A percentile compares a stretch with the other conserved stretches of the same genome.
phyloP scores from a whole-genome alignment of 768 basidiomycete species.

The Tulasnella sp. region DNA sequence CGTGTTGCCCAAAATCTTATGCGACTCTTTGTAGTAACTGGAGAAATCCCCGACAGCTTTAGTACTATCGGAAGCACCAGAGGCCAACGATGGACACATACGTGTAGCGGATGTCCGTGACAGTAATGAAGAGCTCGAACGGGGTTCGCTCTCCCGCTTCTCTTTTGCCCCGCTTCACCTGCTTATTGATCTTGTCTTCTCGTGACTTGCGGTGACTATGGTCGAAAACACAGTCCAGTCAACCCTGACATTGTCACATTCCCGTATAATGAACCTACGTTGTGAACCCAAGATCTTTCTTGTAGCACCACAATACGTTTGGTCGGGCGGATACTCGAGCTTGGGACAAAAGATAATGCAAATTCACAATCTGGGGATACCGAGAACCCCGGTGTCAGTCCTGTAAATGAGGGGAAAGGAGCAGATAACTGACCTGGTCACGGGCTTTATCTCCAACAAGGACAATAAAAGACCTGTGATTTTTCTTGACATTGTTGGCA shows the following conservation, averaged over 20 bases:
- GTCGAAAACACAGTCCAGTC: background rate
- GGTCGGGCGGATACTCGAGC: slow-evolving; percentile 83
- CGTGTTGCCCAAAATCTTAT: slow-evolving; percentile 95
- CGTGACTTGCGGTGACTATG: slow-evolving; percentile 90
- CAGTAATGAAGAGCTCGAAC: slow-evolving; percentile 96
- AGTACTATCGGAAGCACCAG: background rate
- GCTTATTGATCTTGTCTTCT: slow-evolving; percentile 93
- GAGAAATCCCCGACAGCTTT: background rate
- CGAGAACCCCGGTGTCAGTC: too few species aligned
- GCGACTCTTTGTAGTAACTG: slow-evolving; percentile 94
- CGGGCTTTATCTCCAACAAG: slow-evolving; percentile 91
- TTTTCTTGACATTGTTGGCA: slow-evolving; percentile 87
- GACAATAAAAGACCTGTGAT: slow-evolving; percentile 92
- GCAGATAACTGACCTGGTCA: slow-evolving; percentile 65
- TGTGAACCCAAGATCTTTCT: slow-evolving; percentile 96
- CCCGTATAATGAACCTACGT: slow-evolving; percentile 51
- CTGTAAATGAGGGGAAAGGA: slow-evolving; percentile 12
- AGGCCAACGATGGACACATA: slow-evolving; percentile 43
- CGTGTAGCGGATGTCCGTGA: slow-evolving; percentile 99
- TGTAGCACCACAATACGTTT: slow-evolving; percentile 97
- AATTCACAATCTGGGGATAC: slow-evolving; percentile 70
- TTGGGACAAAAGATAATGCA: slow-evolving; percentile 93
- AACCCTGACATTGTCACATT: background rate
- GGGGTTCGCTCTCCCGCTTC: slow-evolving; percentile 95
- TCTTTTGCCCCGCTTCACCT: slow-evolving; percentile 89